Evolutionary conservation across 805 yeast genomes (phyloP), one percentile per base, ranked within the genome.

Genomic region (Ogataea pignaliae): DNA sequence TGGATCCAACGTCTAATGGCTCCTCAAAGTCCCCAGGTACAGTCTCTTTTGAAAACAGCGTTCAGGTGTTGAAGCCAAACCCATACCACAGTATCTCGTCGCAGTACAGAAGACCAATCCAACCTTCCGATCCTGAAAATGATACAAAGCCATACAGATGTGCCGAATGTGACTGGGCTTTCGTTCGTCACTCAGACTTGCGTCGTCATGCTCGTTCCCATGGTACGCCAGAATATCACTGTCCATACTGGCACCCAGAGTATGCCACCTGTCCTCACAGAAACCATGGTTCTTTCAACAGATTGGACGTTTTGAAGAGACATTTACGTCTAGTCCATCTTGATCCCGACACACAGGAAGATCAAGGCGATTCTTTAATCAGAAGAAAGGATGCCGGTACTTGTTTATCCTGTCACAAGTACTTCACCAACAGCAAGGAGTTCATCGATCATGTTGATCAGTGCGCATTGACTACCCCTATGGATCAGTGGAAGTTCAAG

Each of bases 231-330:
- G 72, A 72, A 46, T 79, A 79, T 55, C 82, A 77, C 50, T 85
- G 91, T 57, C 91, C 91, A 3, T 85, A 72, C 63, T 83, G 86
- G 85, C 71, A 71, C 43, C 68, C 72, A 21, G 85, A 81, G 52
- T 61, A 54, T 51, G 79, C 83, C 3, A 76, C 85, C 7, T 85
- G 90, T 59, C 65, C 66, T 6, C 93, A 85, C 60, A 71, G 85
- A 43, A 83, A 83, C 51, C 87, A 85, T 16, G 90, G 91, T 13
- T 76, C 87, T 0, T 85, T 85, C 64, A 80, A 79, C 54, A 69
- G 93, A 37, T 64, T 83, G 47, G 93, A 85, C 56, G 90, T 85
- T 29, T 66, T 85, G 50, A 85, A 85, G 52, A 71, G 93, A 37
- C 93, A 85, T 61, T 65, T 85, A 43, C 71, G 77, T 41, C 69